phyloP scores from a whole-genome alignment of 805 yeast genomes.

The Saccharomycopsis sp. region DNA sequence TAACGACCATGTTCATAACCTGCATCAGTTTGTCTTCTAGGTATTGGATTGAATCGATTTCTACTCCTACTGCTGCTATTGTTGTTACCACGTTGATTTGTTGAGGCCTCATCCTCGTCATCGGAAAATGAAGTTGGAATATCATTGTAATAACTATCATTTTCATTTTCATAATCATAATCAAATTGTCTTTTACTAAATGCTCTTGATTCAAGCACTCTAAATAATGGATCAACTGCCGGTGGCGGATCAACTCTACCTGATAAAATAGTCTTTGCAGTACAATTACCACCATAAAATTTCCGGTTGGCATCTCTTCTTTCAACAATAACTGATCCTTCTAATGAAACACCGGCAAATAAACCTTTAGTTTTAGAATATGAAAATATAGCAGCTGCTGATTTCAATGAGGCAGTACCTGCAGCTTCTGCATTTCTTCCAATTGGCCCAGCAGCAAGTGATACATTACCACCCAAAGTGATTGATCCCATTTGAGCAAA shows the following conservation, averaged over 20 bases:
- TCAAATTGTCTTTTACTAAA: slow-evolving; percentile 52
- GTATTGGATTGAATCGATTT: slow-evolving; percentile 26
- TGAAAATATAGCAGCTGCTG: slow-evolving; percentile 85
- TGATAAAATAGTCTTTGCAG: slow-evolving; percentile 75
- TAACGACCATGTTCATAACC: slow-evolving; percentile 26
- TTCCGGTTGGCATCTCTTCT: slow-evolving; percentile 96
- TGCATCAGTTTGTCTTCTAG: slow-evolving; percentile 25
- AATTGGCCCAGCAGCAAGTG: slow-evolving; percentile 95
- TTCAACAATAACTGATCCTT: slow-evolving; percentile 94
- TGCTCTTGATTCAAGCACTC: slow-evolving; percentile 79
- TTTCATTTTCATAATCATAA: slow-evolving; percentile 47
- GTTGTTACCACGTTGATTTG: slow-evolving; percentile 35
- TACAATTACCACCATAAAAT: slow-evolving; percentile 83
- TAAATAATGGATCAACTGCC: slow-evolving; percentile 77
- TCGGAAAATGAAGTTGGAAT: slow-evolving; percentile 63
- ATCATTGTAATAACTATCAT: slow-evolving; percentile 61
- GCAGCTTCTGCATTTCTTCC: slow-evolving; percentile 98
- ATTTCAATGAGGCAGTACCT: slow-evolving; percentile 82
- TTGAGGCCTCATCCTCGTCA: slow-evolving; percentile 50
- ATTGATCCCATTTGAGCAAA: slow-evolving; percentile 92
- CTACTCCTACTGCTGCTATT: slow-evolving; percentile 26
- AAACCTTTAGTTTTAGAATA: slow-evolving; percentile 95
- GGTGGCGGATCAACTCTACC: slow-evolving; percentile 94
- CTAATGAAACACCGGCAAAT: slow-evolving; percentile 95
- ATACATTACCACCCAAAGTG: slow-evolving; percentile 90